These are phyloP conservation scores for Cryptococcus sp. DNA, from an alignment of 1,284 basidiomycete genomes.

Conservation along the genomic window DNA sequence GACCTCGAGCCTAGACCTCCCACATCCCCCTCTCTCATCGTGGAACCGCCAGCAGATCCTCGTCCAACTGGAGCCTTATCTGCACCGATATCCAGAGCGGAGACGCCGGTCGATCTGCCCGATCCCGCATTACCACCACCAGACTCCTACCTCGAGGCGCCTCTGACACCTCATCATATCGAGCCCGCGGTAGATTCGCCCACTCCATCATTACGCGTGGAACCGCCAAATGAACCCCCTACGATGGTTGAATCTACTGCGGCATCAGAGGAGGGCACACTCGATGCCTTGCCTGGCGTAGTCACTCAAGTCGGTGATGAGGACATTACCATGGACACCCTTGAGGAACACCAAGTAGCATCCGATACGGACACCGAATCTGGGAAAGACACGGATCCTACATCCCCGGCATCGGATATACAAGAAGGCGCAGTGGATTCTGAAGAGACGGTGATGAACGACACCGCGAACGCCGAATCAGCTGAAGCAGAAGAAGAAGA, in stretches of 20 bases:
- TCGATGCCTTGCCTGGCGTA: not conserved
- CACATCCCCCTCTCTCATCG: slow-evolving; percentile 15
- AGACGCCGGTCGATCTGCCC: slow-evolving; percentile 20
- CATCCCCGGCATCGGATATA: too few relatives aligned
- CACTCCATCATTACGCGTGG: slow-evolving; percentile 11
- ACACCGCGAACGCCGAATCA: too few relatives aligned
- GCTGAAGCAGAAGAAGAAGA: not conserved
- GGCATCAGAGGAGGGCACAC: not conserved
- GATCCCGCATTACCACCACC: slow-evolving; percentile 18
- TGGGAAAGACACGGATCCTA: too few relatives aligned
- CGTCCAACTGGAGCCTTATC: slow-evolving; percentile 1
- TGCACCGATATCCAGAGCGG: slow-evolving; percentile 5
- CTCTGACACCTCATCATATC: slow-evolving; percentile 18
- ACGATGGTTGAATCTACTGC: not conserved
- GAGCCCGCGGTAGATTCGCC: slow-evolving; percentile 2
- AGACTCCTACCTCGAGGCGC: slow-evolving; percentile 14
- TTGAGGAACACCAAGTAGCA: too few relatives aligned
- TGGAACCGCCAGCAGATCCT: slow-evolving; percentile 17
- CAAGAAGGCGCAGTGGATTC: too few relatives aligned
- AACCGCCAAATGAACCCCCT: slow-evolving; percentile 7
- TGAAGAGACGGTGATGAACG: too few relatives aligned
- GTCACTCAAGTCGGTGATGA: slow-evolving; percentile 1
- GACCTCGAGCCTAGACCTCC: slow-evolving; percentile 4
- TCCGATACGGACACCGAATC: too few relatives aligned
- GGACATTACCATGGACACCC: not conserved